Percentiles rank a stretch among this genome's conserved stretches.
These are phyloP conservation scores for Zymoseptoria ardabiliae DNA, from an alignment of 2,329 filamentous ascomycete species.

Conservation along the genomic window DNA sequence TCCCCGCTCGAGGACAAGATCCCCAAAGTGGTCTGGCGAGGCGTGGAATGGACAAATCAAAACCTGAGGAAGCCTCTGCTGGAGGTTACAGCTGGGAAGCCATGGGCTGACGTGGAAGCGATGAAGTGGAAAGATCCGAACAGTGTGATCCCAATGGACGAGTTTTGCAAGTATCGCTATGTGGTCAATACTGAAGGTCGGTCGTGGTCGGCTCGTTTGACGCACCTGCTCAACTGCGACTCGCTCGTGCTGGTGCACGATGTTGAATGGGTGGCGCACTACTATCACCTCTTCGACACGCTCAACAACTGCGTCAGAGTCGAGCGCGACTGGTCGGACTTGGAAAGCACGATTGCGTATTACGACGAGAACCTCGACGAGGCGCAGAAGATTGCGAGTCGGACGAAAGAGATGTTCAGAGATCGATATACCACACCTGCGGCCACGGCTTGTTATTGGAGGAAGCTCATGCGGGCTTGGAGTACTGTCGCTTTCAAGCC, in stretches of 20 bases:
- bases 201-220: slow-evolving; percentile 23
- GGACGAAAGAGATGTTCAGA: slow-evolving; percentile 13
- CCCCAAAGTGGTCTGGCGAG: slow-evolving; percentile 26
- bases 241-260: slow-evolving; percentile 22
- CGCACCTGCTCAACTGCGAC: slow-evolving; percentile 25
- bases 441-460: slow-evolving; percentile 28
- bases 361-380: slow-evolving; percentile 15
- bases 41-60: slow-evolving; percentile 21
- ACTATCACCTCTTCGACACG: slow-evolving; percentile 20
- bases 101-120: slow-evolving; percentile 32
- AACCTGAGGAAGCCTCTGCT: slow-evolving; percentile 27
- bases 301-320: slow-evolving; percentile 22
- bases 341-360: slow-evolving; percentile 20
- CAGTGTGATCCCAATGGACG: slow-evolving; percentile 17
- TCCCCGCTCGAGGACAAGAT: slow-evolving; percentile 20
- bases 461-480: slow-evolving; percentile 20
- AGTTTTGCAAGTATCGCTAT: slow-evolving; percentile 24
- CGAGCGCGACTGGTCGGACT: slow-evolving; percentile 18
- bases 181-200: slow-evolving; percentile 25
- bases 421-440: slow-evolving; percentile 22
- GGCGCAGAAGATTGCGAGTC: slow-evolving; percentile 17
- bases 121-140: slow-evolving; percentile 20
- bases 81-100: slow-evolving; percentile 23
- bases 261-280: slow-evolving; percentile 24
- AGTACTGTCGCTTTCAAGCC: slow-evolving; percentile 19